A percentile compares a stretch with the other conserved stretches of the same genome.
phyloP scores from a whole-genome alignment of 805 yeast species.

The Yarrowia sp. region DNA sequence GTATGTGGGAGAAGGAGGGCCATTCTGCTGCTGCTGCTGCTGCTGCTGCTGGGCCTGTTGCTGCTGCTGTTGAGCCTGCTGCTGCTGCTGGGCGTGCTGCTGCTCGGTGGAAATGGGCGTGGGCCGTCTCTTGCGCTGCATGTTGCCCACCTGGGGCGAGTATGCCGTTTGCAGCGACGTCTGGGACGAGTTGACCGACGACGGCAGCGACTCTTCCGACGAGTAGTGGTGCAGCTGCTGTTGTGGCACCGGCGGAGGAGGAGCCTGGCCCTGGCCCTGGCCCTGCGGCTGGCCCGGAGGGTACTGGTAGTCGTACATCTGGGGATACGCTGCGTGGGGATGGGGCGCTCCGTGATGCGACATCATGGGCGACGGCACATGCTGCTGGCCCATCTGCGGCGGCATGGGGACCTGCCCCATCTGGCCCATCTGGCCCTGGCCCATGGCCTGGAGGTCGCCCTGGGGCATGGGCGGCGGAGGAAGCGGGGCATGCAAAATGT shows the following conservation, averaged over 20 bases:
- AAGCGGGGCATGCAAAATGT: conserved; percentile 44
- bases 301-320: conserved; percentile 39
- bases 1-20: conserved; percentile 19
- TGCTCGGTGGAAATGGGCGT: conserved; percentile 40
- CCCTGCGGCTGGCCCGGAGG: conserved; percentile 21
- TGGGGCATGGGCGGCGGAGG: conserved; percentile 42
- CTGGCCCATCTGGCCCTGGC: conserved; percentile 12
- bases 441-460: conserved; percentile 34
- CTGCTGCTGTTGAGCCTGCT: conserved; percentile 37
- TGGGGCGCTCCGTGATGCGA: conserved; percentile 27
- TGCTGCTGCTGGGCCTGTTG: conserved; percentile 35
- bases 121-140: conserved; percentile 40
- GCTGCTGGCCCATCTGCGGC: conserved; percentile 7
- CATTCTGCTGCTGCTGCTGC: conserved; percentile 33
- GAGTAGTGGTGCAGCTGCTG: conserved; percentile 39
- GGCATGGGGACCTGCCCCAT: conserved; percentile 10
- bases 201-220: conserved; percentile 31
- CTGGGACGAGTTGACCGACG: conserved; percentile 36
- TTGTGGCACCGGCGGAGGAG: conserved; percentile 12
- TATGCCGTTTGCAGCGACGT: conserved; percentile 33
- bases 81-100: conserved; percentile 33
- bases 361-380: conserved; percentile 33
- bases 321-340: conserved; percentile 27
- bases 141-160: conserved; percentile 38
- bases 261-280: conserved; percentile 37